Percentiles rank a stretch among this genome's conserved stretches.
These are phyloP conservation scores for Melaleuca alternifolia DNA, from an alignment of 345 rosid species.

Conservation along the genomic window DNA sequence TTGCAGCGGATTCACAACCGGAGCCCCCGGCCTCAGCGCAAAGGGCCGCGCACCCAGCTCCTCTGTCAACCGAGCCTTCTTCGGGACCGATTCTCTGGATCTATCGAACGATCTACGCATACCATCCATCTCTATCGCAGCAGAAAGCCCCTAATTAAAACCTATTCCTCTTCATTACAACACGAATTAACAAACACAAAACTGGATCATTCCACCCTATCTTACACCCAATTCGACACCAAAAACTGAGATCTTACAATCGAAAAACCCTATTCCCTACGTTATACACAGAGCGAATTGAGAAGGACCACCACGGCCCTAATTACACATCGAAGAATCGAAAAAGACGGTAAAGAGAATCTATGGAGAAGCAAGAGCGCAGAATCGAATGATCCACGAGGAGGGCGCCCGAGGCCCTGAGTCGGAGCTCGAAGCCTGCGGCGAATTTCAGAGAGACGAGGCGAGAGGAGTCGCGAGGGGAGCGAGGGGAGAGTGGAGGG, in stretches of 20 bases:
- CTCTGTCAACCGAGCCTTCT: conserved; percentile 60
- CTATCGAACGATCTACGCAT: conserved; percentile 79
- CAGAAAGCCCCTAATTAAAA: conserved; percentile 12
- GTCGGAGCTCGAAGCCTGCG: not conserved
- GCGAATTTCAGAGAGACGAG: not conserved
- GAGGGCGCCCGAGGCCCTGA: not conserved
- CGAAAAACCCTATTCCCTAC: not conserved
- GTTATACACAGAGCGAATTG: not conserved
- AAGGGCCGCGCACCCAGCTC: conserved; percentile 39
- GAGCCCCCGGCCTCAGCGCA: conserved; percentile 27
- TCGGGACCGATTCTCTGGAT: conserved; percentile 60
- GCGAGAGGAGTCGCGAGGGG: not conserved
- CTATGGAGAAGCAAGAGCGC: not conserved
- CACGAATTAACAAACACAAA: not conserved
- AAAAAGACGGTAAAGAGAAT: not conserved
- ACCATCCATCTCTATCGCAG: conserved; percentile 33
- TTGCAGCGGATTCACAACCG: conserved; percentile 15
- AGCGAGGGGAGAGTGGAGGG: not conserved
- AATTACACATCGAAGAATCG: not conserved
- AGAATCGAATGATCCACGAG: not conserved
- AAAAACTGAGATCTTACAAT: conserved; percentile 5
- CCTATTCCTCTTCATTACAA: not conserved
- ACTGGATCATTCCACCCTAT: not conserved
- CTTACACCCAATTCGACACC: not conserved
- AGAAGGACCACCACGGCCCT: not conserved